Conservation (phyloP, 2,329 filamentous ascomycete genomes). For the Colletotrichum lini region DNA sequence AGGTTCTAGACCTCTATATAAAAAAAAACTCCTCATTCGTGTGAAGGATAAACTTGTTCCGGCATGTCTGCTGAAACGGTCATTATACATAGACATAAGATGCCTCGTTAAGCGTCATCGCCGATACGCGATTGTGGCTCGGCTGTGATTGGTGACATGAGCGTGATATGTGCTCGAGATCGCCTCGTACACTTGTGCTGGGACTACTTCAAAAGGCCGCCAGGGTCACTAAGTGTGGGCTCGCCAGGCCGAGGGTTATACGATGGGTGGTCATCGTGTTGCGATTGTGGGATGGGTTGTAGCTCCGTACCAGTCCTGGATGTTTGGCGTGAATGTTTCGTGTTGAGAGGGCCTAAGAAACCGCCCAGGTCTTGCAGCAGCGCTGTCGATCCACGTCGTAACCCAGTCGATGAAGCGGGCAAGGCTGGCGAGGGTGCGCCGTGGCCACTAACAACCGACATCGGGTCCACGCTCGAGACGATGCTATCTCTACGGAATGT, state of each 20-base stretch:
- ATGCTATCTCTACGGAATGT: conserved; percentile 58
- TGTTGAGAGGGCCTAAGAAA: conserved; percentile 61
- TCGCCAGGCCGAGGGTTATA: conserved; percentile 49
- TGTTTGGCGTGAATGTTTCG: conserved; percentile 50
- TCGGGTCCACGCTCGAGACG: conserved; percentile 58
- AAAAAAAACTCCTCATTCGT: conserved; percentile 15
- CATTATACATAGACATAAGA: conserved; percentile 30
- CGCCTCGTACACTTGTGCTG: not conserved
- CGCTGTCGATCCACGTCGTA: conserved; percentile 69
- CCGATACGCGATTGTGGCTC: not conserved
- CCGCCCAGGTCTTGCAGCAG: conserved; percentile 73
- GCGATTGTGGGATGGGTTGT: conserved; percentile 61
- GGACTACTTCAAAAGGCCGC: conserved; percentile 55
- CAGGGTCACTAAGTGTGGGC: conserved; percentile 56
- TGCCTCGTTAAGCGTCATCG: not conserved
- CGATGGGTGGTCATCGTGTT: conserved; percentile 49
- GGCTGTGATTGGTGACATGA: not conserved
- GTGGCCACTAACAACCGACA: conserved; percentile 50
- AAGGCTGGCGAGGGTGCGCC: conserved; percentile 58
- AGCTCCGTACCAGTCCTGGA: conserved; percentile 59
- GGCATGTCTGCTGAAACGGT: conserved; percentile 20
- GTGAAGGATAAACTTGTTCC: not conserved
- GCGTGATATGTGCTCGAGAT: not conserved
- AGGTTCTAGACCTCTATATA: conserved; percentile 33
- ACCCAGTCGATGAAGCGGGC: conserved; percentile 60